Base-by-base conservation (phyloP, 441 rosid species). In the Hypseocharis bilobata region DNA sequence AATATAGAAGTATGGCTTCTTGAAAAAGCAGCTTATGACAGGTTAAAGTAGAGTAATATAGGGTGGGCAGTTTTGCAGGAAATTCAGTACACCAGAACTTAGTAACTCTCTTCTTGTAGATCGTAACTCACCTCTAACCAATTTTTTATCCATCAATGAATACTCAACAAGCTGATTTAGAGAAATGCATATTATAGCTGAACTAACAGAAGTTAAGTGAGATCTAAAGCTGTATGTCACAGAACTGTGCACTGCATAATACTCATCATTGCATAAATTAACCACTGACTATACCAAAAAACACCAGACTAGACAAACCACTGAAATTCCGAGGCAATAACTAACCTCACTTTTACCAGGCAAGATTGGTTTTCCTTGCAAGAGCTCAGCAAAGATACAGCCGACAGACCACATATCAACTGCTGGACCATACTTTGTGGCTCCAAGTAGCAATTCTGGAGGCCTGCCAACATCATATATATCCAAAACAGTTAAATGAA, bases 341-440 rank as follows among this genome's bases (percentile, higher is more conserved):
- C 79, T 74, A 36, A 82, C 97, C 94, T 88, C 98, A 70, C 86
- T 86, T 83, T 90, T 87, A 44, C 96, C 96, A 1, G 98, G 94
- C 62, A 92, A 83, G 55, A 90, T 92, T 27, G 97, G 96, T 74
- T 92, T 92, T 51, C 91, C 97, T 62, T 85, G 82, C 70, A 92
- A 70, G 42, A 92, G 88, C 75, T 92, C 98, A 29, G 97, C 98
- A 82, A 92, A 88, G 67, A 92, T 92, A 62, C 98, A 92, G 63
- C 98, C 97, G 63, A 90, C 98, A 0, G 98, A 90, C 97, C 96
- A 90, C 97, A 90, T 92, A 66, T 90, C 97, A 75, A 90, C 96
- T n/a, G 97, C 94, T 60, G 98, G 97, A 63, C 97, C 97, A 76
- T 92, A 92, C 70, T 88, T 90, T 28, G 98, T 90, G 63, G 97